These are phyloP conservation scores for Ceriops zippeliana DNA, from an alignment of 345 rosid genomes.

Conservation along the genomic window DNA sequence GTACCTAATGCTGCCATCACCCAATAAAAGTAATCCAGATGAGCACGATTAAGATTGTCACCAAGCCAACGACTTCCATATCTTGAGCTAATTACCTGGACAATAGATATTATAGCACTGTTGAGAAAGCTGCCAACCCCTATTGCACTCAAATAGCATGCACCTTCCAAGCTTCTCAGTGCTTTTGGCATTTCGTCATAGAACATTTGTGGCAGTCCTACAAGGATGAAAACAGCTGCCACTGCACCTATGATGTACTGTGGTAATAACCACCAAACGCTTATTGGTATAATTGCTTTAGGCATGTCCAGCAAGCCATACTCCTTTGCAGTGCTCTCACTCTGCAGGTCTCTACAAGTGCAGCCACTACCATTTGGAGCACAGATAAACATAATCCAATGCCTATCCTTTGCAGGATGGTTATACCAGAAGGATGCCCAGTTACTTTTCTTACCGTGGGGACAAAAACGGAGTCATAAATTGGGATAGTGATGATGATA, in stretches of 20 bases:
- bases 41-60: constrained; percentile 19
- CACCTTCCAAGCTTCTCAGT: constrained; percentile 84
- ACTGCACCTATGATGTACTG: constrained; percentile 59
- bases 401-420: constrained; percentile 76
- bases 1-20: constrained; percentile 61
- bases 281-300: constrained; percentile 56
- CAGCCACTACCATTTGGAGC: constrained; percentile 59
- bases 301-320: constrained; percentile 56
- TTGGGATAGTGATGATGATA: constrained; percentile 53
- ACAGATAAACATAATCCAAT: constrained; percentile 64
- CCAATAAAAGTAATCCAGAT: constrained; percentile 65
- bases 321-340: constrained; percentile 38
- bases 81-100: no score
- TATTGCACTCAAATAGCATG: constrained; percentile 49
- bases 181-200: constrained; percentile 78
- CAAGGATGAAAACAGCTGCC: constrained; percentile 56
- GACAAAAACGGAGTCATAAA: constrained; percentile 61
- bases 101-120: constrained; percentile 41
- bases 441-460: constrained; percentile 56
- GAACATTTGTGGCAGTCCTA: constrained; percentile 84
- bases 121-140: constrained; percentile 79
- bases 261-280: constrained; percentile 78
- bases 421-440: constrained; percentile 65
- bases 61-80: no score
- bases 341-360: constrained; percentile 58